phyloP scores from a whole-genome alignment of 2,329 filamentous ascomycete species.

The Verticillium zaregamsianum region DNA sequence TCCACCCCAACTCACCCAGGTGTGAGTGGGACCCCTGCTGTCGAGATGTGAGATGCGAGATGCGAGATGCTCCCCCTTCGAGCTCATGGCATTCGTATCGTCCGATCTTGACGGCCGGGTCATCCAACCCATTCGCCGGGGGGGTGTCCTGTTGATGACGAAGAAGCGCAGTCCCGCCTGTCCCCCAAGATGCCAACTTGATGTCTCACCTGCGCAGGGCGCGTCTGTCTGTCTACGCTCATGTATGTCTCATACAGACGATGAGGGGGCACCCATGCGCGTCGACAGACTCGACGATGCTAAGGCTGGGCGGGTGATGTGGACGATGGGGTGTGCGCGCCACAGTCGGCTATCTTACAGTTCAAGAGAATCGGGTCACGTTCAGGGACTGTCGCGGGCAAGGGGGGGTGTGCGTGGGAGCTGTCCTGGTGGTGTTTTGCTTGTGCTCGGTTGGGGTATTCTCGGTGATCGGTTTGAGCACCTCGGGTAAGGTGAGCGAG shows the following conservation, averaged over 20 bases:
- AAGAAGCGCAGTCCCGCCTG: not conserved
- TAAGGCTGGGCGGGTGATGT: not conserved
- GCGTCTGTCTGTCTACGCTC: not conserved
- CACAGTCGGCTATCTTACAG: not conserved
- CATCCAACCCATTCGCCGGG: not conserved
- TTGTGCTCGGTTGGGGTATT: not conserved
- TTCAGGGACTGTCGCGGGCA: not conserved
- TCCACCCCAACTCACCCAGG: not conserved
- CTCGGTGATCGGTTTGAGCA: not conserved
- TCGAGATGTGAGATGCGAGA: not conserved
- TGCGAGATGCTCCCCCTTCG: not conserved
- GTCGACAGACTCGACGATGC: not conserved
- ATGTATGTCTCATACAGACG: not conserved
- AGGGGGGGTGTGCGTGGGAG: not conserved
- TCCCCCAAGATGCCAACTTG: not conserved
- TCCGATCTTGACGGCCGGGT: not conserved
- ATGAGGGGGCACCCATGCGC: not conserved
- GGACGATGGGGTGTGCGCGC: not conserved
- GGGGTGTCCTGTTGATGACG: not conserved
- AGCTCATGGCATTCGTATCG: not conserved
- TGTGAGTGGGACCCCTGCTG: not conserved
- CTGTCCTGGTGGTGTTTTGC: not conserved
- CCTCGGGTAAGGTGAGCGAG: not conserved
- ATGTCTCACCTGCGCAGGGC: not conserved
- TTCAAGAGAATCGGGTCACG: not conserved